Percentiles rank a stretch among this genome's conserved stretches.
phyloP scores from a whole-genome alignment of 257 asterid genomes.

The Buddleja alternifolia region DNA sequence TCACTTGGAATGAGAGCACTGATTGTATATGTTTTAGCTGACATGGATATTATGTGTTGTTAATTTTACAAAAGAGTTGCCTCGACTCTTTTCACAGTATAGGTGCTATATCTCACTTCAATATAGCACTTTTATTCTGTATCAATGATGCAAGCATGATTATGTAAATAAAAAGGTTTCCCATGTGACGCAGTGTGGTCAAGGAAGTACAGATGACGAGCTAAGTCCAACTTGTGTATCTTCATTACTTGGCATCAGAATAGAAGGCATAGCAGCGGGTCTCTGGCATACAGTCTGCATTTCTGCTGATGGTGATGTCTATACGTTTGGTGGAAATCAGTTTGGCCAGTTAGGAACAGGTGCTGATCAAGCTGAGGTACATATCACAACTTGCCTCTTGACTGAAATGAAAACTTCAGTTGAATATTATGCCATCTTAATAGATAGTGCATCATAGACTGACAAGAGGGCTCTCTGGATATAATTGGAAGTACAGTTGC shows the following conservation, averaged over 20 bases:
- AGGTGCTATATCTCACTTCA: neutral
- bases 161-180: neutral
- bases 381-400: constrained; percentile 17
- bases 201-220: constrained; percentile 98
- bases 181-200: constrained; percentile 77
- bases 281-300: constrained; percentile 94
- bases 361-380: constrained; percentile 91
- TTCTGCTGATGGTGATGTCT: constrained; percentile 96
- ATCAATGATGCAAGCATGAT: no score
- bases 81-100: neutral
- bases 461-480: neutral
- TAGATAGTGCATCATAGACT: neutral
- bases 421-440: neutral
- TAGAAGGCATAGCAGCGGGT: constrained; percentile 91
- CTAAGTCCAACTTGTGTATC: constrained; percentile 88
- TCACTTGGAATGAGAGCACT: no score
- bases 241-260: constrained; percentile 89
- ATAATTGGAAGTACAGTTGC: neutral
- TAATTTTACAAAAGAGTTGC: neutral
- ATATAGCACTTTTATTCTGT: neutral
- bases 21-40: neutral
- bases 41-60: neutral
- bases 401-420: constrained; percentile 7
- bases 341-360: constrained; percentile 99
- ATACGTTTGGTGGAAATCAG: constrained; percentile 96